A percentile compares a stretch with the other conserved stretches of the same genome.
Conservation (phyloP, 805 yeast species). For the Suhomyces pyralidae region DNA sequence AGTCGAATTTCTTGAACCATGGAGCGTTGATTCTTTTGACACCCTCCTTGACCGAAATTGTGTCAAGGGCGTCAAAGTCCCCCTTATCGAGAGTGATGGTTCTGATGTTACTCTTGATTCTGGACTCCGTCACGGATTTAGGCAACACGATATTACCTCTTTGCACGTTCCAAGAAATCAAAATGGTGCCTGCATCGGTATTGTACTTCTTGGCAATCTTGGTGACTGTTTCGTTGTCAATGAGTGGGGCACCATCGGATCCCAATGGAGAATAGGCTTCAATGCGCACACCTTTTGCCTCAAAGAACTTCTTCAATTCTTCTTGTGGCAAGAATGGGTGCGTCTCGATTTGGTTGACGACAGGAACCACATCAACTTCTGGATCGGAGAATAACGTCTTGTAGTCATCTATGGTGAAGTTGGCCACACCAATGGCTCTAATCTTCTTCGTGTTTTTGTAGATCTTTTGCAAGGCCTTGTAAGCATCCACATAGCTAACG, state of each 20-base stretch:
- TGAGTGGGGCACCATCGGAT: conserved; percentile 51
- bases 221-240: conserved; percentile 41
- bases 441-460: conserved; percentile 48
- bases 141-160: conserved; percentile 53
- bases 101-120: conserved; percentile 37
- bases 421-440: conserved; percentile 74
- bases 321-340: conserved; percentile 72
- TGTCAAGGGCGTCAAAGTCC: conserved; percentile 34
- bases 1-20: conserved; percentile 17
- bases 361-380: conserved; percentile 57
- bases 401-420: conserved; percentile 56
- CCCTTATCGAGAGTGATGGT: conserved; percentile 34
- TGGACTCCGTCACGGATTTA: conserved; percentile 32
- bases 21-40: conserved; percentile 27
- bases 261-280: conserved; percentile 84
- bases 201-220: conserved; percentile 43
- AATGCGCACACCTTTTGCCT: conserved; percentile 49
- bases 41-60: conserved; percentile 31
- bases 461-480: conserved; percentile 61
- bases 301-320: conserved; percentile 52
- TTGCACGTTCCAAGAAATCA: conserved; percentile 57
- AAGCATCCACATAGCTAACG: conserved; percentile 53
- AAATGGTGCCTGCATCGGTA: conserved; percentile 48
- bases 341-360: conserved; percentile 69
- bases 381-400: conserved; percentile 48